Conservation (phyloP, 805 yeast species). For the Huiozyma sinensis region DNA sequence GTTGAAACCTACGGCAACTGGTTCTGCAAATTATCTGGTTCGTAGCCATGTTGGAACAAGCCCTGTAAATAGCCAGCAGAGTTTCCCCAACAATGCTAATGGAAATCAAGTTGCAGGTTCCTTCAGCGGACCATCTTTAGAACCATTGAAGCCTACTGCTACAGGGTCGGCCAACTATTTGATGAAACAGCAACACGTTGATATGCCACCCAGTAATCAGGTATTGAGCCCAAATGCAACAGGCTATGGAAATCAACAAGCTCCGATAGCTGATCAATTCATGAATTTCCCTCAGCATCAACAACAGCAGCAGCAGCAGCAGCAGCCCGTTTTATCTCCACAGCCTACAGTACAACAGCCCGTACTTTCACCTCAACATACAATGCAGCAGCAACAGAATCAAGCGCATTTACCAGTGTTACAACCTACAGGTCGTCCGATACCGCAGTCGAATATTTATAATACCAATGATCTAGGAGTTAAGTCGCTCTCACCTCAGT, state of each 20-base stretch:
- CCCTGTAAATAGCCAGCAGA: background rate
- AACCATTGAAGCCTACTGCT: slow-evolving; percentile 28
- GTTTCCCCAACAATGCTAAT: background rate
- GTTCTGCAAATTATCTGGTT: slow-evolving; percentile 30
- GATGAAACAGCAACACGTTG: slow-evolving; percentile 20
- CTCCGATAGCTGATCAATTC: slow-evolving; percentile 8
- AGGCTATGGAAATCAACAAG: slow-evolving; percentile 8
- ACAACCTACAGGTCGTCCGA: too few relatives aligned
- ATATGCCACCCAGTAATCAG: background rate
- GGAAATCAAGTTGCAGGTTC: background rate
- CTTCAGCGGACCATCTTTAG: background rate
- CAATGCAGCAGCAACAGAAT: slow-evolving; percentile 1
- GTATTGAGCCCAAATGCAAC: background rate
- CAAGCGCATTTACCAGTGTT: too few relatives aligned
- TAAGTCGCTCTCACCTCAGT: too few relatives aligned
- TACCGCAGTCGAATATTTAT: too few relatives aligned
- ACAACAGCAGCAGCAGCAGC: slow-evolving; percentile 6
- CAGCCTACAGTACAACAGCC: too few relatives aligned
- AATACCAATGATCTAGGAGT: too few relatives aligned
- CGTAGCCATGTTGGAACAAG: slow-evolving; percentile 13
- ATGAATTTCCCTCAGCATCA: slow-evolving; percentile 6
- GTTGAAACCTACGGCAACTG: slow-evolving; percentile 32
- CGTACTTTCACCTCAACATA: too few relatives aligned
- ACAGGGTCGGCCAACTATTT: slow-evolving; percentile 28
- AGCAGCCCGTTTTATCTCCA: background rate